These are phyloP conservation scores for Trifolium subterraneum DNA, from an alignment of 306 rosid species.

Conservation along the genomic window DNA sequence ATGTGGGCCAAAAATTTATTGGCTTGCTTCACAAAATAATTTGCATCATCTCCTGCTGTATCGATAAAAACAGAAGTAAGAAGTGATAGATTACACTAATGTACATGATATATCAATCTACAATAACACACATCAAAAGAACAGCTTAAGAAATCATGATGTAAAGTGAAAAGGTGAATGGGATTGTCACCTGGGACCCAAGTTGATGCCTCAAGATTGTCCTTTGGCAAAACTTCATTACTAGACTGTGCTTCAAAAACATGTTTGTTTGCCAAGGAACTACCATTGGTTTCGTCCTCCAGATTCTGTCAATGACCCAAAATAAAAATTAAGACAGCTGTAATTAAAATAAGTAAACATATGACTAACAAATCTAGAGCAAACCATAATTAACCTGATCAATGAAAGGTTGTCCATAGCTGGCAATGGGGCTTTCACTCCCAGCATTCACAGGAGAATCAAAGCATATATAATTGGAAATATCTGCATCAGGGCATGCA, in stretches of 20 bases:
- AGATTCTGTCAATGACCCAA: constrained; percentile 49
- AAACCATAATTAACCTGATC: constrained; percentile 54
- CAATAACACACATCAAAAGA: constrained; percentile 1
- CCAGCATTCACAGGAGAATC: constrained; percentile 56
- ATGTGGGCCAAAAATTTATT: constrained; percentile 65
- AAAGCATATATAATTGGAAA: constrained; percentile 50
- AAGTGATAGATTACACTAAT: constrained; percentile 6
- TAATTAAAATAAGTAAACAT: constrained; percentile 11
- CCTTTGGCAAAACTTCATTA: constrained; percentile 55
- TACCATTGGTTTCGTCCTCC: constrained; percentile 49
- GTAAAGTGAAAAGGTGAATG: background rate
- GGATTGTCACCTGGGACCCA: constrained; percentile 57
- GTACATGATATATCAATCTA: constrained; percentile 21
- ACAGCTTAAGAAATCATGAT: constrained; percentile 11
- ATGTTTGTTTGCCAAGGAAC: constrained; percentile 42
- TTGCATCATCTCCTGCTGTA: constrained; percentile 54
- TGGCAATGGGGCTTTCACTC: constrained; percentile 47
- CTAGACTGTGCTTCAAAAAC: constrained; percentile 44
- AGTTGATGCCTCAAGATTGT: constrained; percentile 44
- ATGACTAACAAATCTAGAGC: background rate
- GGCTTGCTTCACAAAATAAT: constrained; percentile 59
- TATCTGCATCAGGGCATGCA: constrained; percentile 56
- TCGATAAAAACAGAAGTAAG: background rate
- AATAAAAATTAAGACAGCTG: constrained; percentile 13
- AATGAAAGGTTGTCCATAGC: constrained; percentile 33